These are phyloP conservation scores for Venturia aucupariae DNA, from an alignment of 2,329 filamentous ascomycete species.

Conservation along the genomic window DNA sequence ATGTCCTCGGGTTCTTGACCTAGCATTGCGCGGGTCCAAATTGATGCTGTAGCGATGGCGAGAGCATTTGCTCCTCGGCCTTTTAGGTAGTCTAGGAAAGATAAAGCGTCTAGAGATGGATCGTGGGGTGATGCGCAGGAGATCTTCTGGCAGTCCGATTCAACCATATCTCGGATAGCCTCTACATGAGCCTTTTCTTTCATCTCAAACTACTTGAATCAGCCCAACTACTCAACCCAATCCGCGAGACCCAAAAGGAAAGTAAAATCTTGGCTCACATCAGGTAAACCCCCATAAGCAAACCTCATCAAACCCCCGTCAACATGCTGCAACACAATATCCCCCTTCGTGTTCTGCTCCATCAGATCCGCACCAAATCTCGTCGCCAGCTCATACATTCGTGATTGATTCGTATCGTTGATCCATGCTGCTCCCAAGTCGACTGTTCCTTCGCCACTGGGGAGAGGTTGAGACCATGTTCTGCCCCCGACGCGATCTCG, in stretches of 20 bases:
- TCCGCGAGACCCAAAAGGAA: neutral
- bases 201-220: neutral
- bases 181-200: constrained; percentile 23
- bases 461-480: constrained; percentile 33
- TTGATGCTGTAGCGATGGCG: constrained; percentile 29
- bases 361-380: constrained; percentile 36
- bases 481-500: constrained; percentile 44
- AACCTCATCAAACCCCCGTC: constrained; percentile 17
- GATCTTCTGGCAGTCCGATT: constrained; percentile 31
- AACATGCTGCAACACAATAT: constrained; percentile 33
- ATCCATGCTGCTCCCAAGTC: constrained; percentile 53
- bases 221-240: neutral
- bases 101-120: constrained; percentile 28
- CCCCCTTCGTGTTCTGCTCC: constrained; percentile 40
- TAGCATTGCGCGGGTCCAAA: constrained; percentile 43
- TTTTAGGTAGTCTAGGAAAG: constrained; percentile 31
- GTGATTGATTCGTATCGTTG: constrained; percentile 45
- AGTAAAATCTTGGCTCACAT: constrained; percentile 8
- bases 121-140: constrained; percentile 15
- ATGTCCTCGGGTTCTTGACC: constrained; percentile 42
- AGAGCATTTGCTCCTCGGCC: constrained; percentile 24
- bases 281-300: constrained; percentile 20
- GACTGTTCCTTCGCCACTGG: constrained; percentile 29
- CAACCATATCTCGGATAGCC: constrained; percentile 28
- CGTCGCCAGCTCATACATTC: constrained; percentile 34